Evolutionary conservation across 768 basidiomycete species (phyloP), one percentile per base, ranked within the genome.

Genomic region (Heimioporus sp.): DNA sequence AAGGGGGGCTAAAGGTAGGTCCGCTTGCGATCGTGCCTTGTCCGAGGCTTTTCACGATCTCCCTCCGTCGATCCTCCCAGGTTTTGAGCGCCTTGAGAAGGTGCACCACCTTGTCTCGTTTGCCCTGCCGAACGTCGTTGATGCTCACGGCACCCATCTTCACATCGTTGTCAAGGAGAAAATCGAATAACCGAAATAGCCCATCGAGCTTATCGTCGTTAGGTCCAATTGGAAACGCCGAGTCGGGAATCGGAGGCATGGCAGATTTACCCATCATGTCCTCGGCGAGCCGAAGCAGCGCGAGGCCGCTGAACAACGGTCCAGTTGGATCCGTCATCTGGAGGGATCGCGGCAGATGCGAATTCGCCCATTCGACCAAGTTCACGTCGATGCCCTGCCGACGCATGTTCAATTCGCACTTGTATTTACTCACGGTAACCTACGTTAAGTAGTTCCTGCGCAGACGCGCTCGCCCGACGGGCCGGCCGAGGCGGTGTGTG

Each of bases 121-220:
- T 90, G 30, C 90, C 91, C 54, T 83, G 81, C 46, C 91, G 78
- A 32, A 98, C 78, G 69, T 98, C 96, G 65, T 96, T 96, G 71
- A 97, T 95, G 60, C 90, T 93, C 31, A 98, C 87, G 54, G 85
- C 82, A 10, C 90, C 94, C 76, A 96, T 90, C 72, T 88, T 87
- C 51, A 95, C 85, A 44, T 93, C 93, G 54, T 92, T 91, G 61
- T 95, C 92, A 43, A 98, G 79, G 49, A 97, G 71, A 70, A 92
- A 94, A 70, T 98, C 95, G 71, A 97, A 96, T 49, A 96, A 73
- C 51, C 81, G 78, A 74, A 96, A 94, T 28, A 96, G 74, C 15
- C 93, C 92, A 24, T 92, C 90, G 13, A 96, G 73, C 58, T 87
- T 90, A 57, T 95, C 87, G 63, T 93, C 87, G 54, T 76, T 75